A percentile compares a stretch with the other conserved stretches of the same genome.
phyloP scores from a whole-genome alignment of 257 asterid species.

The Pogostemon cablin region DNA sequence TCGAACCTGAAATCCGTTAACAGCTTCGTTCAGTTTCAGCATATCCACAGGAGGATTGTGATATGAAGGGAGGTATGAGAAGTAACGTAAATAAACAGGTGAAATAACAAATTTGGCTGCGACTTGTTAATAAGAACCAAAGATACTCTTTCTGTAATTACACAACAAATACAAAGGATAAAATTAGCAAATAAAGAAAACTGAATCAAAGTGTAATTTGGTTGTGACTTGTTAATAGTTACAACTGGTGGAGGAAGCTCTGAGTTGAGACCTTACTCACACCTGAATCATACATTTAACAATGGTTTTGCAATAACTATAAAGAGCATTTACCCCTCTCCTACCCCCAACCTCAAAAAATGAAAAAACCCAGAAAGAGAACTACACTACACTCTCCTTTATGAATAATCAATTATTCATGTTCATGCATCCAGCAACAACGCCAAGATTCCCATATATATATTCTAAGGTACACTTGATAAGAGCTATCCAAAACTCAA shows the following conservation, averaged over 20 bases:
- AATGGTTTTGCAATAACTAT: neutral
- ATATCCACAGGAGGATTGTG: neutral
- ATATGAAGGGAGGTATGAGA: neutral
- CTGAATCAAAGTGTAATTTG: neutral
- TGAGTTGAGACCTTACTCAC: neutral
- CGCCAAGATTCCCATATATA: neutral
- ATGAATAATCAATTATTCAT: neutral
- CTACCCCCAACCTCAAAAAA: no score
- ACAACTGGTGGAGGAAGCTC: neutral
- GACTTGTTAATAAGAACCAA: neutral
- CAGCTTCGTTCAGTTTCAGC: conserved; percentile 27
- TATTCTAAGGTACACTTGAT: neutral
- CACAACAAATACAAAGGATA: neutral
- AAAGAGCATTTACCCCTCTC: neutral
- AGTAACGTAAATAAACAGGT: neutral
- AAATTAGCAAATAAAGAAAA: neutral
- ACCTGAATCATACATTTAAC: neutral
- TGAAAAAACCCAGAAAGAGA: neutral
- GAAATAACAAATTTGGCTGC: neutral
- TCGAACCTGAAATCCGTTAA: conserved; percentile 66
- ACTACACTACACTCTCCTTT: neutral
- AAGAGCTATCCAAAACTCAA: neutral
- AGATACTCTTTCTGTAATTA: neutral
- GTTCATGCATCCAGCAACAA: neutral
- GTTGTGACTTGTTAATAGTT: neutral